These are phyloP conservation scores for Sclerotinia nivalis DNA, from an alignment of 2,329 filamentous ascomycete species.

Conservation along the genomic window DNA sequence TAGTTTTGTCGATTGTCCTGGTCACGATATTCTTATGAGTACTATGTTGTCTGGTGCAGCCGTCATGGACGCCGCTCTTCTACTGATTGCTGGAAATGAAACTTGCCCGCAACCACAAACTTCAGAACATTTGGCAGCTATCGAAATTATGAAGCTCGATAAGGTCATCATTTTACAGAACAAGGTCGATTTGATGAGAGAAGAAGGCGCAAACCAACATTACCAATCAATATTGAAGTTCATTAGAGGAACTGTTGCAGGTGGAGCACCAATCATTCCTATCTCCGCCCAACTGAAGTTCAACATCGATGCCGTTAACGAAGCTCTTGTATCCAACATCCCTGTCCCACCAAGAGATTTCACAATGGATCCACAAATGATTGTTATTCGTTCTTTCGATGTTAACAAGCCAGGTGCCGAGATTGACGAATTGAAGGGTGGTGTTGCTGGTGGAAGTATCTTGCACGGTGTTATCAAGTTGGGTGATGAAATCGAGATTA, in stretches of 20 bases:
- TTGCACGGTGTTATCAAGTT: conserved; percentile 95
- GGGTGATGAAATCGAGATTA: conserved; percentile 96
- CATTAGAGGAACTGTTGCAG: conserved; percentile 94
- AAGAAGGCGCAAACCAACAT: conserved; percentile 90
- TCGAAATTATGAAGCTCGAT: conserved; percentile 99
- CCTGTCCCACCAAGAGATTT: conserved; percentile 92
- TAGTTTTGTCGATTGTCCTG: conserved; percentile 96
- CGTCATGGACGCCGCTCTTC: conserved; percentile 97
- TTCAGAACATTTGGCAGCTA: conserved; percentile 96
- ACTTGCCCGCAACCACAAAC: conserved; percentile 97
- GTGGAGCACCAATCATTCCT: conserved; percentile 91
- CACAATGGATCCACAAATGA: conserved; percentile 92
- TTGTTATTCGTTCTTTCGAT: conserved; percentile 98
- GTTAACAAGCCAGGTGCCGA: conserved; percentile 99
- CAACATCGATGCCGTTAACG: conserved; percentile 98
- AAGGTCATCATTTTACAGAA: conserved; percentile 99
- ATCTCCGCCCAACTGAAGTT: conserved; percentile 98
- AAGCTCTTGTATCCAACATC: conserved; percentile 92
- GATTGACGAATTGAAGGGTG: conserved; percentile 97
- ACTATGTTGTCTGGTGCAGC: conserved; percentile 99
- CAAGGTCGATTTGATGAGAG: conserved; percentile 98
- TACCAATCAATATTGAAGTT: conserved; percentile 98
- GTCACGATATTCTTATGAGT: conserved; percentile 99
- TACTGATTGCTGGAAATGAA: conserved; percentile 98
- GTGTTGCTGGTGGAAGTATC: conserved; percentile 96